Evolutionary conservation across 164 flowering plant genomes (phyloP).

Genomic region (Umbellularia californica): DNA sequence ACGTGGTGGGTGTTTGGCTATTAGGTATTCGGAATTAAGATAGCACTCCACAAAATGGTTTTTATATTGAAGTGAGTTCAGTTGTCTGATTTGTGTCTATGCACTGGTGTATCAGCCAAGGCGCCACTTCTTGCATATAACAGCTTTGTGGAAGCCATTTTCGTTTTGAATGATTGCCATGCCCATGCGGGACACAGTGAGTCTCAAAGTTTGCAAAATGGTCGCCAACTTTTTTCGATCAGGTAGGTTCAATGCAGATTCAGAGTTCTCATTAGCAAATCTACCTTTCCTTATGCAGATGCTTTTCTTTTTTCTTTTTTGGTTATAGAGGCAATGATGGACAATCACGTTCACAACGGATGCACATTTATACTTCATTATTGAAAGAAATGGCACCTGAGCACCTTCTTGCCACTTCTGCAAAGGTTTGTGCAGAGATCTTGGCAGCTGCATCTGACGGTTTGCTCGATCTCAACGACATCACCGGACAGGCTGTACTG

Average conservation of each 20-base stretch:
- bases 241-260: slow-evolving; percentile 38
- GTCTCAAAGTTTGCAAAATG: slow-evolving; percentile 39
- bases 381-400: slow-evolving; percentile 99
- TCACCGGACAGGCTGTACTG: slow-evolving; percentile 71
- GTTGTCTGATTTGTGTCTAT: slow-evolving; percentile 4
- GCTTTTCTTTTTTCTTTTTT: neutral
- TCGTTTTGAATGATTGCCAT: slow-evolving; percentile 80
- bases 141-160: slow-evolving; percentile 95
- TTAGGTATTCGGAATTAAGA: no score
- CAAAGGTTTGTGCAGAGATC: slow-evolving; percentile 89
- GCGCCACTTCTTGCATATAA: slow-evolving; percentile 97
- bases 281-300: neutral
- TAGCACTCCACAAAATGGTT: neutral
- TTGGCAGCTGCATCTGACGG: slow-evolving; percentile 96
- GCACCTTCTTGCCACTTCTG: slow-evolving; percentile 92
- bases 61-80: neutral
- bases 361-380: slow-evolving; percentile 77
- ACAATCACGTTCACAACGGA: slow-evolving; percentile 67
- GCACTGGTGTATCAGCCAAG: slow-evolving; percentile 51
- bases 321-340: slow-evolving; percentile 75
- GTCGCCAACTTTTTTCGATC: slow-evolving; percentile 56
- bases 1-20: no score
- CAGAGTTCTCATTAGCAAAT: neutral
- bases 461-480: slow-evolving; percentile 65
- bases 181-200: slow-evolving; percentile 55